Conservation (phyloP, 352 stramenopile species). For the Thalassiosira hispida region DNA sequence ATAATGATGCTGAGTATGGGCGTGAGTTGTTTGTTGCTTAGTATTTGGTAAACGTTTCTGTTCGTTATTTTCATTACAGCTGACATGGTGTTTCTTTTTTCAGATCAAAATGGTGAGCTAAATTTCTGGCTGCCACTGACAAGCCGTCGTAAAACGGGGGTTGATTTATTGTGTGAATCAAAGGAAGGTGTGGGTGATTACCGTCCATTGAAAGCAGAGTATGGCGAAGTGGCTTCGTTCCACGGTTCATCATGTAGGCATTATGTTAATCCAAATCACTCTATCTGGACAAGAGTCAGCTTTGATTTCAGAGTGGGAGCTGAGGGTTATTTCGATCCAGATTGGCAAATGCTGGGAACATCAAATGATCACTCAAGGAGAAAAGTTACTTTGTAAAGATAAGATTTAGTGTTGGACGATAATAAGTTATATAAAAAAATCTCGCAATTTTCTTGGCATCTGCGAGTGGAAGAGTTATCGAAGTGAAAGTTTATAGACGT, state of each 20-base stretch:
- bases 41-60: background rate
- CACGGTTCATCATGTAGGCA: constrained; percentile 79
- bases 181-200: constrained; percentile 64
- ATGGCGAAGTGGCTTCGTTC: constrained; percentile 75
- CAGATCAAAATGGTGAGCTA: constrained; percentile 81
- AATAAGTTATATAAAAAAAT: no score
- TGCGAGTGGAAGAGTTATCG: no score
- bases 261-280: constrained; percentile 82
- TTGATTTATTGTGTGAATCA: constrained; percentile 79
- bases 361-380: constrained; percentile 76
- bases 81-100: background rate
- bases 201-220: constrained; percentile 63
- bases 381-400: constrained; percentile 68
- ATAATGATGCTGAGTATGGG: constrained; percentile 84
- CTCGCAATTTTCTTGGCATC: no score
- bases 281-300: constrained; percentile 69
- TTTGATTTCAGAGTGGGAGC: constrained; percentile 85
- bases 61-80: background rate
- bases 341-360: constrained; percentile 83
- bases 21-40: constrained; percentile 22
- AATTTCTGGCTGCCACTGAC: constrained; percentile 86
- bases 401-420: background rate
- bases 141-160: constrained; percentile 62
- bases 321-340: constrained; percentile 81
- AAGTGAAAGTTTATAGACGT: no score